phyloP scores from a whole-genome alignment of 371 early-diverging fungal species.

The Batrachochytrium dendrobatidis region DNA sequence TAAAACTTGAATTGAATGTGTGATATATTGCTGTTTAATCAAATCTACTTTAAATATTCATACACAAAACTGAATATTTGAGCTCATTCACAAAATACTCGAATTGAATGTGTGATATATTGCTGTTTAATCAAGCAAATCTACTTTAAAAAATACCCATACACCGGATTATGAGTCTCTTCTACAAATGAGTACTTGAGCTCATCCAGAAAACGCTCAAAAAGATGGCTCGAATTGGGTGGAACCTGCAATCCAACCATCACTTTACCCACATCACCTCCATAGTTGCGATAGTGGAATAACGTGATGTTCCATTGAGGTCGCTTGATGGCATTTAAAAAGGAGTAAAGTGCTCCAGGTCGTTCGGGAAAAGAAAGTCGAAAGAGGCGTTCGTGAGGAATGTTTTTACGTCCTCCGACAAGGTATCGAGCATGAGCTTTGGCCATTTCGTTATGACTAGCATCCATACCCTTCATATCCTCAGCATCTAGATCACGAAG shows the following conservation, averaged over 20 bases:
- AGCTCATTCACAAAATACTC: no score
- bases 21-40: no score
- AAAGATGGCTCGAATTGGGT: conserved; percentile 39
- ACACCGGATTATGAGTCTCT: conserved; percentile 81
- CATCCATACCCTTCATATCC: conserved; percentile 54
- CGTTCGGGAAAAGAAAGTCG: conserved; percentile 94
- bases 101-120: no score
- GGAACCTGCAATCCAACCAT: conserved; percentile 91
- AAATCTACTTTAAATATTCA: no score
- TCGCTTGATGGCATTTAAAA: conserved; percentile 62
- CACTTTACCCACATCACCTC: conserved; percentile 89
- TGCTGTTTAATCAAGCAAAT: no score
- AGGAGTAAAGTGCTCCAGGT: conserved; percentile 82
- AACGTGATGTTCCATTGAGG: conserved; percentile 53
- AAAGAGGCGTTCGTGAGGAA: conserved; percentile 79
- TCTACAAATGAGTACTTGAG: conserved; percentile 79
- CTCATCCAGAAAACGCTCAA: conserved; percentile 59
- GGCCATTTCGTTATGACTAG: conserved; percentile 87
- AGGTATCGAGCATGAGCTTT: conserved; percentile 89
- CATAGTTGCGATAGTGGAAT: conserved; percentile 95
- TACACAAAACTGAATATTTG: no score
- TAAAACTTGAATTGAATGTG: no score
- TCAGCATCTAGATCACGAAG: conserved; percentile 46
- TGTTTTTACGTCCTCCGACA: conserved; percentile 65
- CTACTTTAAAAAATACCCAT: conserved; percentile 21